Evolutionary conservation across 2,329 filamentous ascomycete genomes (phyloP).

Genomic region (Cercospora sesami): DNA sequence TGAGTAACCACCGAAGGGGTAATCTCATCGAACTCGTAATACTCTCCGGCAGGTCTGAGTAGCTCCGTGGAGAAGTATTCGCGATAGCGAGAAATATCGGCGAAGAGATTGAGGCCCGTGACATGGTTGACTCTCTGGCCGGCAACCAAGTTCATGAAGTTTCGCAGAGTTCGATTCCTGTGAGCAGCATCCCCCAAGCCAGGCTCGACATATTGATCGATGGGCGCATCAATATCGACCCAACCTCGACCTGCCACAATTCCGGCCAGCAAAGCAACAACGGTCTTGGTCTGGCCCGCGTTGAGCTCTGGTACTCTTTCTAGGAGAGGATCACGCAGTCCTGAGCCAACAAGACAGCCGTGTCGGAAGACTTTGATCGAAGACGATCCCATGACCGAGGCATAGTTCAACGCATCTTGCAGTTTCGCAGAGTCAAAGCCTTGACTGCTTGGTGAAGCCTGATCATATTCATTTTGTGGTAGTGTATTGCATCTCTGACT

Average conservation of each 20-base stretch:
- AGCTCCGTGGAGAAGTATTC: slow-evolving; percentile 1
- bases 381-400: background rate
- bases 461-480: background rate
- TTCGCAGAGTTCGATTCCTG: background rate
- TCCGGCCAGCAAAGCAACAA: background rate
- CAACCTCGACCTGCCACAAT: background rate
- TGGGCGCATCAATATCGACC: background rate
- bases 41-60: background rate
- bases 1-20: background rate
- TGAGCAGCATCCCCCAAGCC: background rate
- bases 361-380: slow-evolving; percentile 1
- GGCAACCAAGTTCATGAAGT: background rate
- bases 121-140: slow-evolving; percentile 3
- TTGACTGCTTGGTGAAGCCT: background rate
- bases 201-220: background rate
- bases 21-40: background rate
- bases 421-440: background rate
- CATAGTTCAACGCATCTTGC: slow-evolving; percentile 4
- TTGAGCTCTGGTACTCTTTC: slow-evolving; percentile 3
- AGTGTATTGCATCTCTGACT: background rate
- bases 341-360: slow-evolving; percentile 1
- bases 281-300: background rate
- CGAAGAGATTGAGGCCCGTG: background rate
- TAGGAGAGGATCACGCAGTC: background rate
- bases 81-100: background rate